These are phyloP conservation scores for Erodium moschatum DNA, from an alignment of 441 rosid species.

Conservation along the genomic window DNA sequence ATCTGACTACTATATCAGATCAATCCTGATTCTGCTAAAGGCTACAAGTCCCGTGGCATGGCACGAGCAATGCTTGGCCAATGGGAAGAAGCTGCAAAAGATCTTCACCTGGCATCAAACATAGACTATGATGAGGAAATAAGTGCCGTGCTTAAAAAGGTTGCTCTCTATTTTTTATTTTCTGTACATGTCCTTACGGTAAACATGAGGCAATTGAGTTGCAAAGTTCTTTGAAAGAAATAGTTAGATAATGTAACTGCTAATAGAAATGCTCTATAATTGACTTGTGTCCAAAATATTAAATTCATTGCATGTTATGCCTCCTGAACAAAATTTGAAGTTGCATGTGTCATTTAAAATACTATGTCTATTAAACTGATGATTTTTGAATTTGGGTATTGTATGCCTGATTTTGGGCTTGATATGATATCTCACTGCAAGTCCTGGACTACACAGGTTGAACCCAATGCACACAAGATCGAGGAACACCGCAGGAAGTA, in stretches of 20 bases:
- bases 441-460: conserved; percentile 50
- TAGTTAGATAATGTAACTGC: too few species aligned
- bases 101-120: conserved; percentile 75
- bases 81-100: conserved; percentile 91
- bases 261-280: too few species aligned
- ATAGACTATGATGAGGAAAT: conserved; percentile 89
- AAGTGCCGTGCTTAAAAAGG: conserved; percentile 74
- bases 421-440: neutral
- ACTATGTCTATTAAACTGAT: neutral
- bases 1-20: conserved; percentile 36
- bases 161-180: conserved; percentile 15
- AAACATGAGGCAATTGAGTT: neutral
- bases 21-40: conserved; percentile 92
- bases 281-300: too few species aligned
- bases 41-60: conserved; percentile 85
- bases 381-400: neutral
- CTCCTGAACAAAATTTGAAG: neutral
- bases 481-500: conserved; percentile 94
- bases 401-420: neutral
- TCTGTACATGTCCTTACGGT: too few species aligned
- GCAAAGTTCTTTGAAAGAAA: too few species aligned
- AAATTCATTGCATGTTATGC: too few species aligned
- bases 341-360: neutral
- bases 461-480: conserved; percentile 74
- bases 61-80: conserved; percentile 80